Evolutionary conservation across 176 grass and related monocot genomes (phyloP), one percentile per base, ranked within the genome.

Genomic region (Alopecurus myosuroides): DNA sequence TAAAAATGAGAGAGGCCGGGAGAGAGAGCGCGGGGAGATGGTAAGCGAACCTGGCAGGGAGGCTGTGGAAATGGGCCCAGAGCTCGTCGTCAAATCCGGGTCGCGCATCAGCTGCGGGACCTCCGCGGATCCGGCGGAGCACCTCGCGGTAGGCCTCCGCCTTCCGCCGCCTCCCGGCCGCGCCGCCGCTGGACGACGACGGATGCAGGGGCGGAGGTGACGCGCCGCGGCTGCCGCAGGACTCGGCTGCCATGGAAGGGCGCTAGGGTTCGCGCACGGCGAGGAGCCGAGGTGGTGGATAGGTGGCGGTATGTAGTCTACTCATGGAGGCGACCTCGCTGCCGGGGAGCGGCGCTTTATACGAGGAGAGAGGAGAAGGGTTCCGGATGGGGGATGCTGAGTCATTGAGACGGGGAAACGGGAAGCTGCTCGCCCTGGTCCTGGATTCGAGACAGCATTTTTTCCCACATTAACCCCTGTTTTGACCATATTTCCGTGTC

Each of bases 21-120:
- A 57, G 39, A 13, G 11, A 3, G 20, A 39, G 20, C 22, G 19
- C 11, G 77, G 3, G 23, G 61, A 64, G 61, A 64, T 64, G 61
- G 29, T 64, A 4, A 1, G 13, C 2, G 44, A 49, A 93, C 91
- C 91, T 89, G 74, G 82, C 91, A 2, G 91, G 91, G 35, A 93
- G 91, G 50, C 91, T 82, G 70, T 88, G 78, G 88, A 93, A 93
- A 37, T 93, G 91, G 77, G 71, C 82, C 91, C 91, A 93, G 85
- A 93, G 85, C 71, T 81, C 91, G 48, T 93, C 88, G 46, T 93
- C 88, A 11, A 93, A 52, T 4, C 51, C 77, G 9, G 62, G 78
- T 25, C 42, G 83, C 19, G 64, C 66, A 50, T 15, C 79, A 29
- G 42, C 22, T 13, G 20, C 39, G 53, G 25, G 26, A 1, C 63